Evolutionary conservation across 1,284 basidiomycete genomes (phyloP), one percentile per base, ranked within the genome.

Genomic region (Cutaneotrichosporon spelunceum): DNA sequence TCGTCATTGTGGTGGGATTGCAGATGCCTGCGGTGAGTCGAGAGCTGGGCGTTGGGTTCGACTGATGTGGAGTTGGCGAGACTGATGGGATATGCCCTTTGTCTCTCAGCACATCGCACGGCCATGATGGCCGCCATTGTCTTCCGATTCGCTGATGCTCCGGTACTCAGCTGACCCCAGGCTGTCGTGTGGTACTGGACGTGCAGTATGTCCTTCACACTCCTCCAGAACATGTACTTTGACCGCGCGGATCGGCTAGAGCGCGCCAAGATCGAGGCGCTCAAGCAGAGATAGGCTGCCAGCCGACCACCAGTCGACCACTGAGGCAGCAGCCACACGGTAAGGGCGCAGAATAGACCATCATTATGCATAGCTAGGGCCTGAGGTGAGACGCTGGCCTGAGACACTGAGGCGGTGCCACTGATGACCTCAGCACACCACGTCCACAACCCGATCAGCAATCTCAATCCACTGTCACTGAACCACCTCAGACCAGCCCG

Each of bases 151-250:
- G 39, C 39, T n/a, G 13, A 39, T 10, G 13, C 14, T 42, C 19
- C 6, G 19, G 14, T 19, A 10, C 33, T 23, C 14, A 42, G 44
- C 26, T 45, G 44, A 49, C 50, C 45, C 8, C 68, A 82, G 79
- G 81, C 80, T 6, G 73, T 84, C 19, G 78, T 80, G 29, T 65
- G 82, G 19, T 84, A 84, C 67, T 84, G 83, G 83, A 65, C 80
- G 13, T 79, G 81, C 9, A 81, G 80, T 7, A 80, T 82, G 63
- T 57, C 70, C 26, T 83, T 78, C 62, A 82, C 82, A 6, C 64
- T 83, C 26, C 61, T 73, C 1, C 82, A 83, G 64, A 74, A 70
- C 45, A 16, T 69, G 11, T 26, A 69, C 10, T 63, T 76, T 16
- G 24, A 36, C 16, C 36, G n/a, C 24, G n/a, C 57, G 9, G 67